Conservation (phyloP, 352 stramenopile species). For the Plasmopara halstedii region DNA sequence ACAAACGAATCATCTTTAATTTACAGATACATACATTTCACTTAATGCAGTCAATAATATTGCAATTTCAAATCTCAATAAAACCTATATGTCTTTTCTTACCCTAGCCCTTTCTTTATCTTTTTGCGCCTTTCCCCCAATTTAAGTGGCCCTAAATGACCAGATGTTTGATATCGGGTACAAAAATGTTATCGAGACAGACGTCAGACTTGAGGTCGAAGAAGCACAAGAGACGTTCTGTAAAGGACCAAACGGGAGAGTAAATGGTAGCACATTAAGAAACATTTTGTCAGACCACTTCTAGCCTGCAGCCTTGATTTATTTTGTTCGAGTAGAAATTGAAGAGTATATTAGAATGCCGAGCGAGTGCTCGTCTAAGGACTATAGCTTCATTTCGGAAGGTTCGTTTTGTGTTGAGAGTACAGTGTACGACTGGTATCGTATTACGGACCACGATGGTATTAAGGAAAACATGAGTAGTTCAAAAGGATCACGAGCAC, state of each 20-base stretch:
- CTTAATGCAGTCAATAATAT: no score
- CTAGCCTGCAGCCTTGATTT: neutral
- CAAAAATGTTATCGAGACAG: neutral
- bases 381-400: constrained; percentile 80
- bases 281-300: neutral
- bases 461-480: constrained; percentile 18
- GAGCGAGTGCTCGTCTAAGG: constrained; percentile 35
- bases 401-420: constrained; percentile 46
- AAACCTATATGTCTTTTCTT: no score
- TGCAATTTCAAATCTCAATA: no score
- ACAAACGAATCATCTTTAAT: no score
- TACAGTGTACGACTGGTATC: constrained; percentile 39
- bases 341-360: constrained; percentile 8
- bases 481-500: constrained; percentile 14
- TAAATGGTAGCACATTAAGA: neutral
- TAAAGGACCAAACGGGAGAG: no score
- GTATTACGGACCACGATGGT: constrained; percentile 8
- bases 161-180: neutral
- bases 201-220: neutral
- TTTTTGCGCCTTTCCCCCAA: no score
- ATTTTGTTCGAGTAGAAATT: neutral
- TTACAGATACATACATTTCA: no score
- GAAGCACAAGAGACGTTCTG: neutral
- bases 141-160: no score
- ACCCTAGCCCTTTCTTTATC: no score